phyloP scores from a whole-genome alignment of 768 basidiomycete species.

The Hortiboletus campestris region DNA sequence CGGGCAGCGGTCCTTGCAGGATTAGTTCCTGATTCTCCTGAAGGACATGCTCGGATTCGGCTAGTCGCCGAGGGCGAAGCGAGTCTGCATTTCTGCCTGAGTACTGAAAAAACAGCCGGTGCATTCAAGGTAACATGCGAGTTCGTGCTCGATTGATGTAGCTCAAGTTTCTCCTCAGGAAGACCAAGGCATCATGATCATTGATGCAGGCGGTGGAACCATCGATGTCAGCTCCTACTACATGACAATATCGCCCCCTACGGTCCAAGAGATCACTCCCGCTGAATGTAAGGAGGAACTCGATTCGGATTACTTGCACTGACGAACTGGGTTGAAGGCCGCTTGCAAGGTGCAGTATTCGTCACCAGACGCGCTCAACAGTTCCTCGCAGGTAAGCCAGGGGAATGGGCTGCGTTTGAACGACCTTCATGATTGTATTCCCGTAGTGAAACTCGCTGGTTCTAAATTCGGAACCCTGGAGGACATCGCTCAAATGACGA shows the following conservation, averaged over 20 bases:
- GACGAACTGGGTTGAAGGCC: slow-evolving; percentile 36
- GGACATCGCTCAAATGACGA: slow-evolving; percentile 41
- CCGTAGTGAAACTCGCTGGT: slow-evolving; percentile 39
- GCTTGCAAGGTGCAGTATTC: slow-evolving; percentile 50
- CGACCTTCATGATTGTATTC: neutral
- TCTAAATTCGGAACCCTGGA: slow-evolving; percentile 39
- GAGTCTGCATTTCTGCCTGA: slow-evolving; percentile 47
- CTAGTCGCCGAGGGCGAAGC: slow-evolving; percentile 57
- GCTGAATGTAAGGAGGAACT: slow-evolving; percentile 37
- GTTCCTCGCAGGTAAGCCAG: slow-evolving; percentile 38
- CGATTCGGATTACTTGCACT: neutral
- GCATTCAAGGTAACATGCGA: slow-evolving; percentile 23
- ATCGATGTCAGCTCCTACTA: slow-evolving; percentile 59
- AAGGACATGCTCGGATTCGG: slow-evolving; percentile 38
- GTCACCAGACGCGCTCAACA: slow-evolving; percentile 43
- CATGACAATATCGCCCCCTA: slow-evolving; percentile 29
- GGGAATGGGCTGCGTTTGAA: neutral
- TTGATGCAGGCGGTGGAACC: slow-evolving; percentile 66
- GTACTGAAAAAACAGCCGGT: slow-evolving; percentile 32
- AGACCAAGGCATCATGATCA: slow-evolving; percentile 48
- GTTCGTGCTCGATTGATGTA: neutral
- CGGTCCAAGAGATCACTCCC: slow-evolving; percentile 50
- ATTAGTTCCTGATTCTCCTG: slow-evolving; percentile 36
- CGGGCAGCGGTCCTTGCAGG: slow-evolving; percentile 42
- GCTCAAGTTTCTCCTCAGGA: slow-evolving; percentile 28